Base-by-base conservation (phyloP, 495 filamentous ascomycete species). In the Trichocladium antarcticum region DNA sequence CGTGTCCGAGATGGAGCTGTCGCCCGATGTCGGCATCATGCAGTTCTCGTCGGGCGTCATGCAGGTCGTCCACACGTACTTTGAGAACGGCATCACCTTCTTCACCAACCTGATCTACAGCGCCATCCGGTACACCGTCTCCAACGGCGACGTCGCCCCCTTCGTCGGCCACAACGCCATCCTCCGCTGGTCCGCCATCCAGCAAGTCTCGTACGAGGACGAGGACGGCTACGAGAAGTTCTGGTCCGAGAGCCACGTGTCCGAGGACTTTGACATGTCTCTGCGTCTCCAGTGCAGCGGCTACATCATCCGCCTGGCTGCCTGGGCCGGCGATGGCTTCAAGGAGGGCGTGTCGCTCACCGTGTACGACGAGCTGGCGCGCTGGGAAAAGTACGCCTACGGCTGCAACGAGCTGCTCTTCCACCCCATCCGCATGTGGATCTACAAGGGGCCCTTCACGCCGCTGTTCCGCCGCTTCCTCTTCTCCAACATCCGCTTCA, bases 361-460 rank as follows among this genome's bases (percentile, higher is more conserved):
- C 8, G 85, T 89, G 24, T 89, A 89, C 64, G 85, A 89, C 62
- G 85, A 89, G 60, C 69, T 89, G 20, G 80, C 82, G 4, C 81
- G 85, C 27, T 89, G 84, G 84, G 84, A 89, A 57, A 89, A 89
- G 64, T 89, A 89, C 63, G 85, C 85, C 5, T 89, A 89, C 59
- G 85, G 85, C n/a, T 89, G 85, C 62, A 86, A 83, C 68, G 85
- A 89, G 61, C 67, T 89, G 38, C 73, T 89, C 51, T 89, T 89
- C 73, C 70, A 87, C 57, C 85, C 85, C 0, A 63, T 89, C 45
- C 69, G 78, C 45, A 73, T 68, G 53, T 84, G 80, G 80, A 51
- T 76, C 12, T 75, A 72, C 65, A 71, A 66, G 29, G 81, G 81
- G 0, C 84, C 83, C 14, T 87, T 89, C 67, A 89, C 85, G 0